phyloP scores from a whole-genome alignment of 1,284 basidiomycete genomes.

The Dichomitus squalens region DNA sequence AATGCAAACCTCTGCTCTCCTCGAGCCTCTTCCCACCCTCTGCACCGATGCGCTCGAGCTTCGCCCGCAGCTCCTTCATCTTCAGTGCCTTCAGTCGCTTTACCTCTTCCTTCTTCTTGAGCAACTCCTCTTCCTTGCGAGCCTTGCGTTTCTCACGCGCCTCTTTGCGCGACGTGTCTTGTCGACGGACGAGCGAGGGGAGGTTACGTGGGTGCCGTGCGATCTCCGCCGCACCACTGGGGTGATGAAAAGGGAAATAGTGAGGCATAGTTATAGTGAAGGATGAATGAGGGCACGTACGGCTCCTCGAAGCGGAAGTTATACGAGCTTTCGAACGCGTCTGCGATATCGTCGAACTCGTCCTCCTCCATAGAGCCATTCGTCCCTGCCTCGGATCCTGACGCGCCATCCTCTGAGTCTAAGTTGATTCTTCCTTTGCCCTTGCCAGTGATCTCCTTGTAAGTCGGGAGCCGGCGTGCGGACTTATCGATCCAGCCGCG shows the following conservation, averaged over 20 bases:
- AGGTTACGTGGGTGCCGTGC: constrained; percentile 79
- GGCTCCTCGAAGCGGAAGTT: constrained; percentile 96
- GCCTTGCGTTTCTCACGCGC: constrained; percentile 76
- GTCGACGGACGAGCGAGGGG: constrained; percentile 70
- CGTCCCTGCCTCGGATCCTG: constrained; percentile 23
- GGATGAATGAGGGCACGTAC: constrained; percentile 45
- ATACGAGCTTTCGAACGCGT: constrained; percentile 82
- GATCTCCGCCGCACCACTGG: constrained; percentile 75
- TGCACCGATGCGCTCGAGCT: constrained; percentile 69
- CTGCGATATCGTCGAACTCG: constrained; percentile 74
- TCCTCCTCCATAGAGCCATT: constrained; percentile 50
- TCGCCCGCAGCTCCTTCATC: constrained; percentile 79
- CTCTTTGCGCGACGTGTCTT: constrained; percentile 80
- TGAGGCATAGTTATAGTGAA: neutral
- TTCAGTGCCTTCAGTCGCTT: constrained; percentile 81
- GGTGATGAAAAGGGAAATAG: neutral
- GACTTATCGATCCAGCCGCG: constrained; percentile 92
- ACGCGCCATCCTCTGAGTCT: constrained; percentile 26
- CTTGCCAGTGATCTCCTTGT: constrained; percentile 70
- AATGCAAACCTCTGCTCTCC: constrained; percentile 45
- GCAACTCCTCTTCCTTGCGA: constrained; percentile 79
- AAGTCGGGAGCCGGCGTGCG: constrained; percentile 75
- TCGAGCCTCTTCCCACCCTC: constrained; percentile 60
- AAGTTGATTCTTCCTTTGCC: constrained; percentile 38
- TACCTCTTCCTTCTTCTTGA: constrained; percentile 78